Base-by-base conservation (phyloP, 352 stramenopile species). In the Phytophthora tentaculata region DNA sequence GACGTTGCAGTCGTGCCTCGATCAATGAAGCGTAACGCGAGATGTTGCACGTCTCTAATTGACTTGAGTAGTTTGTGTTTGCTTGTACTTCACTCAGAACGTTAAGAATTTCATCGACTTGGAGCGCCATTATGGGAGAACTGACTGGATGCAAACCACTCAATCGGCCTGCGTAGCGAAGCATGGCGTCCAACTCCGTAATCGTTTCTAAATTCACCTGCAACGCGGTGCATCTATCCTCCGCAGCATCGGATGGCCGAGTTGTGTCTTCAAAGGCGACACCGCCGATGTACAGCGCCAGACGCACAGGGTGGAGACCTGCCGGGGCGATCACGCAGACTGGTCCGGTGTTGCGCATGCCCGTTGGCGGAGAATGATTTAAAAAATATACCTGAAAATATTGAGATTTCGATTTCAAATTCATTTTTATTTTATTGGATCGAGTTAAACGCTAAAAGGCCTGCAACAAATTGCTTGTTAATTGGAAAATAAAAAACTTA, bases 121-220 rank as follows among this genome's bases (percentile, higher is more conserved):
- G 58, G 19, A 89, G 65, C 20, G 84, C 68, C 6, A 71, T 58
- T 0, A 80, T 10, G 2, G 71, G 57, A 44, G 80, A 67, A 41
- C 70, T 71, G 12, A 52, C 55, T 12, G 84, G 81, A 57, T 91
- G 90, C 23, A 83, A 73, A 17, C 72, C 69, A 12, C 63, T 64
- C 41, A 90, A 63, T 1, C 81, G 75, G 5, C 89, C 89, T 6
- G 75, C 82, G 48, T 80, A 94, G 3, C 86, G 78, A 52, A 95
- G 65, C 28, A 93, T 86, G 5, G 79, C 74, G 12, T 79, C 66
- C 20, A 67, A 78, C 56, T 94, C 74, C 0, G 65, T 76, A 26
- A 92, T 69, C 26, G 69, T 56, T 5, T 78, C 43, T 2, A 76
- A 80, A 44, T 92, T 67, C 2, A 88, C 61, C 9, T 76, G 59